A percentile compares a stretch with the other conserved stretches of the same genome.
These are phyloP conservation scores for Ceratobasidium sp. DNA, from an alignment of 1,284 basidiomycete genomes.

Conservation along the genomic window DNA sequence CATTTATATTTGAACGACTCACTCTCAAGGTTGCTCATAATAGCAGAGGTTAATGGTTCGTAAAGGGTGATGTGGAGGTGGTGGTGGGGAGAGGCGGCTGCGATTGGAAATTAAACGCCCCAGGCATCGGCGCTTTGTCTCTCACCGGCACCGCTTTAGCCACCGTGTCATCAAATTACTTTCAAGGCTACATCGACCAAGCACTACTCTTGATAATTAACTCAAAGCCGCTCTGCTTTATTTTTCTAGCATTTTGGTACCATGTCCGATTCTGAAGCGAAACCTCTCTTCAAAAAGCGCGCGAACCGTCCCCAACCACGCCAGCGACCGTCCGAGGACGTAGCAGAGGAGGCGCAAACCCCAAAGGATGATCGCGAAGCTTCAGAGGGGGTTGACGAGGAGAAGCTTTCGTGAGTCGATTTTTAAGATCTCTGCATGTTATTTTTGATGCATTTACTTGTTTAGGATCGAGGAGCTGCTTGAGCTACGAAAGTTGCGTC, in stretches of 20 bases:
- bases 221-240: background rate
- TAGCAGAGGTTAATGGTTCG: background rate
- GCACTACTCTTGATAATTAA: background rate
- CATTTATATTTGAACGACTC: slow-evolving; percentile 57
- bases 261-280: slow-evolving; percentile 32
- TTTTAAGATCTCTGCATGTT: background rate
- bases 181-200: background rate
- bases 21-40: slow-evolving; percentile 93
- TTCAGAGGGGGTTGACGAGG: slow-evolving; percentile 29
- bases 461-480: slow-evolving; percentile 84
- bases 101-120: slow-evolving; percentile 31
- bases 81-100: background rate
- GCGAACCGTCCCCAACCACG: slow-evolving; percentile 37
- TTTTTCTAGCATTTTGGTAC: background rate
- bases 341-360: slow-evolving; percentile 1
- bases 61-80: background rate
- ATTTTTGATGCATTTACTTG: background rate
- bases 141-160: background rate
- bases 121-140: background rate
- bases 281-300: slow-evolving; percentile 38
- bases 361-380: slow-evolving; percentile 11
- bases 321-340: slow-evolving; percentile 22
- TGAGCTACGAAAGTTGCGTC: slow-evolving; percentile 83
- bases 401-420: slow-evolving; percentile 26
- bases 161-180: background rate